Base-by-base conservation (phyloP, 495 filamentous ascomycete species). In the Aspergillus cristatus region DNA sequence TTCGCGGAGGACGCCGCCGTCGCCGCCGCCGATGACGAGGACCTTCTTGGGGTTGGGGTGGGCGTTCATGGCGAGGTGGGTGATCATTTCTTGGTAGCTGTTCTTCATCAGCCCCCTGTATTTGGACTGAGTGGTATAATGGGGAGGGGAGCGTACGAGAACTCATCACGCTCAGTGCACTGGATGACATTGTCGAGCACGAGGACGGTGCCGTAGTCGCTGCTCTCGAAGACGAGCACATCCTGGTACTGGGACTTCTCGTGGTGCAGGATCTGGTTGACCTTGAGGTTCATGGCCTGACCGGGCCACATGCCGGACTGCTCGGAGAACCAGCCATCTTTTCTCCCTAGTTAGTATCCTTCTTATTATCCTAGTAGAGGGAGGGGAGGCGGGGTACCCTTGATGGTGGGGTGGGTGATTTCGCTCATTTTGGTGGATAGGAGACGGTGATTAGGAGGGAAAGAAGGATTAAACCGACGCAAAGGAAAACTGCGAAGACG, bases 311-410 rank as follows among this genome's bases (percentile, higher is more conserved):
- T 95, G 53, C 84, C 68, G 41, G 85, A 93, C 63, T 94, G 81
- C 68, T 97, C 93, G 58, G 87, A 86, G 81, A 97, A 97, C 93
- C 91, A 99, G 68, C 90, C 91, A 93, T 97, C 90, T 94, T n/a
- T 24, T 18, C n/a, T n/a, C n/a, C n/a, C 20, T 25, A 32, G 38
- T 47, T 38, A 51, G 35, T 28, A 31, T 15, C 24, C n/a, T 17
- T 28, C 16, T n/a, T n/a, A n/a, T n/a, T 24, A 24, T 24, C 8
- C 4, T 24, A 24, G 4, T 24, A 8, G 20, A 34, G 20, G 32
- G 39, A 42, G 22, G 32, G 35, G 18, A 45, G 31, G 32, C 13
- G 38, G 48, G 64, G 40, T 65, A 76, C 77, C 75, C 63, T 79
- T 61, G 54, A 76, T 76, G 42, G 73, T 75, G 44, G 72, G 71